Conservation (phyloP, 1,284 basidiomycete species). For the Cutaneotrichosporon cyanovorans region DNA sequence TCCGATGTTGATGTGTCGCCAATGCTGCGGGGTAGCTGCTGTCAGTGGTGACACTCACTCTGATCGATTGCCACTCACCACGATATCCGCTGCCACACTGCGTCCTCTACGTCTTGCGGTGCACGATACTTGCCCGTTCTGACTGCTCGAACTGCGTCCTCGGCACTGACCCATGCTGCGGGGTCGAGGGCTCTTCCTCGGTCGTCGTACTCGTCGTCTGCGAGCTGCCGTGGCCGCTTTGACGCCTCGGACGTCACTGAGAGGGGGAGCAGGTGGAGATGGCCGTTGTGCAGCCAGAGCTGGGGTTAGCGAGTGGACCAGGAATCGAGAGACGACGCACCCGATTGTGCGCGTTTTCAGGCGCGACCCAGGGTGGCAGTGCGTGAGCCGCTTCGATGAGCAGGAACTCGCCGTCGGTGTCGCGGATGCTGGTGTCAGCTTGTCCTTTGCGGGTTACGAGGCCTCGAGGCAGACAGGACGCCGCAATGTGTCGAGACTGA, state of each 20-base stretch:
- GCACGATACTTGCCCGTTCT: conserved; percentile 47
- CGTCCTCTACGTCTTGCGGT: conserved; percentile 54
- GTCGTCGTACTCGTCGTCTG: conserved; percentile 51
- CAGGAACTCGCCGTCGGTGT: conserved; percentile 92
- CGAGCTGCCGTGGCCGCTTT: conserved; percentile 51
- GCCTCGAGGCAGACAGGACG: no score
- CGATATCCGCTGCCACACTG: conserved; percentile 61
- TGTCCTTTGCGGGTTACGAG: no score
- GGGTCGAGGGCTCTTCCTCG: conserved; percentile 48
- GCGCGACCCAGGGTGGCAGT: conserved; percentile 84
- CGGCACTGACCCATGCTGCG: conserved; percentile 54
- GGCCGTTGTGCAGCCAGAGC: conserved; percentile 83
- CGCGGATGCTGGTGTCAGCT: conserved; percentile 53
- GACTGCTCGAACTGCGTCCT: conserved; percentile 62
- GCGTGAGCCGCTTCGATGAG: conserved; percentile 92
- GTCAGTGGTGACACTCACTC: conserved; percentile 2
- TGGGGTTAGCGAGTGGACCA: conserved; percentile 33
- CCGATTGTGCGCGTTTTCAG: conserved; percentile 81
- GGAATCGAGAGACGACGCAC: conserved; percentile 45
- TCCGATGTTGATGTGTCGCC: conserved; percentile 65
- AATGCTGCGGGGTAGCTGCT: conserved; percentile 64
- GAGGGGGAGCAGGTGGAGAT: conserved; percentile 77
- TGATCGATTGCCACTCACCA: conserved; percentile 51
- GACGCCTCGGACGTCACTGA: conserved; percentile 60
- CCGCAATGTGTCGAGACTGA: no score